These are phyloP conservation scores for Salicornia ramosissima DNA, from an alignment of 148 eudicot species.

Conservation along the genomic window DNA sequence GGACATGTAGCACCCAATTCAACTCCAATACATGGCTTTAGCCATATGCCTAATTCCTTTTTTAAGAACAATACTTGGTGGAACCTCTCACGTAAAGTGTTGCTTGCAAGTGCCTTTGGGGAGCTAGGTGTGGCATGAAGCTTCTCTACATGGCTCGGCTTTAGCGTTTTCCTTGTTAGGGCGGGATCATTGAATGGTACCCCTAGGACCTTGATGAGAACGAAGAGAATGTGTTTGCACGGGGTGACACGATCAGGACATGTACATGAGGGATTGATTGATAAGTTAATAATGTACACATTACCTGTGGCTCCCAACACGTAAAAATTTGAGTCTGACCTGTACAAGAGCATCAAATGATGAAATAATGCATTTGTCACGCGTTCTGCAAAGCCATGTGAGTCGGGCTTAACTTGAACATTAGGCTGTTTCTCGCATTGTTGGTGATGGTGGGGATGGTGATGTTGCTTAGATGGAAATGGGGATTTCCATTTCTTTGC, in stretches of 20 bases:
- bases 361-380: slow-evolving; percentile 55
- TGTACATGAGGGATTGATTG: slow-evolving; percentile 51
- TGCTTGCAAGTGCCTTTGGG: slow-evolving; percentile 37
- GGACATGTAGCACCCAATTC: slow-evolving; percentile 61
- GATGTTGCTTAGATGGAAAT: not conserved
- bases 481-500: not conserved
- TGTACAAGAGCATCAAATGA: slow-evolving; percentile 66
- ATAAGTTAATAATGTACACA: slow-evolving; percentile 61
- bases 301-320: slow-evolving; percentile 75
- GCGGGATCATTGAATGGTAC: slow-evolving; percentile 43
- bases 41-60: slow-evolving; percentile 27
- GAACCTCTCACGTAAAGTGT: slow-evolving; percentile 45
- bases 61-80: slow-evolving; percentile 42
- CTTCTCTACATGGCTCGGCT: slow-evolving; percentile 53
- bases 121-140: slow-evolving; percentile 44
- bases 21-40: slow-evolving; percentile 19
- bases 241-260: slow-evolving; percentile 80
- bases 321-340: slow-evolving; percentile 59
- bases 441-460: not conserved
- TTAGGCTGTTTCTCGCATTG: slow-evolving; percentile 7
- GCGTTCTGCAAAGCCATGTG: slow-evolving; percentile 49
- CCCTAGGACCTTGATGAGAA: slow-evolving; percentile 38
- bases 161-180: slow-evolving; percentile 43
- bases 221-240: slow-evolving; percentile 81
- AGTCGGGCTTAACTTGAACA: slow-evolving; percentile 20